Evolutionary conservation across 768 basidiomycete genomes (phyloP), one percentile per base, ranked within the genome.

Genomic region (Suillus ampliporus): DNA sequence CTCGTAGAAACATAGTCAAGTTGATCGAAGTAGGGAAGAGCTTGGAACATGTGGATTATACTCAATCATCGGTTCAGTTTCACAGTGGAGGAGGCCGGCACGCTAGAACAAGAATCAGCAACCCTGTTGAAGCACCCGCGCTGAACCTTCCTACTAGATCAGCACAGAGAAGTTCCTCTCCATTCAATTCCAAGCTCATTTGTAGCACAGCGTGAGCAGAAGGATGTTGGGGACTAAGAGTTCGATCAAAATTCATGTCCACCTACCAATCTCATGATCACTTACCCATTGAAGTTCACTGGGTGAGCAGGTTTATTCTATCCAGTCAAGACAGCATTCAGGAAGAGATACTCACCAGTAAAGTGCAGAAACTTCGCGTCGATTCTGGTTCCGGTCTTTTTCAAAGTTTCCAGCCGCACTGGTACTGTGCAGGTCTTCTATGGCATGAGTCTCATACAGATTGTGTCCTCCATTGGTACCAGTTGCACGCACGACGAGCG

Each of bases 1-100:
- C 95, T 99, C 97, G 98, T 99, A 53, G 97, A 98, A 59, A 99
- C 97, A 70, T 99, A 99, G 82, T 99, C 97, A 63, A 99, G 84
- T 70, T 97, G 94, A 76, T 99, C 97, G 74, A 99, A 99, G 80
- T 99, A 99, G 1, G 97, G 97, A 21, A 99, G 80, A 1, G 97
- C 97, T 80, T 99, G 97, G 6, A n/a, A 89, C 92, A 72, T 99
- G 99, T 1, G 90, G 98, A 82, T 99, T 99, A 85, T 95, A 97
- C 78, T 99, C 97, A 65, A 99, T 99, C 57, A 99, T 84, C 78
- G 99, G 99, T 77, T 99, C 97, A 21, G 97, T 99, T 23, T 96
- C 97, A 68, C 97, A 89, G 78, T 99, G 97, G 52, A 99, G 85
- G 28, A 99, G 84, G 61, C 97, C 97, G 70, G 99, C 90, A 70